Percentiles rank a stretch among this genome's conserved stretches.
Evolutionary conservation across 2,329 filamentous ascomycete species (phyloP).

Genomic region (Aureobasidium sp.): DNA sequence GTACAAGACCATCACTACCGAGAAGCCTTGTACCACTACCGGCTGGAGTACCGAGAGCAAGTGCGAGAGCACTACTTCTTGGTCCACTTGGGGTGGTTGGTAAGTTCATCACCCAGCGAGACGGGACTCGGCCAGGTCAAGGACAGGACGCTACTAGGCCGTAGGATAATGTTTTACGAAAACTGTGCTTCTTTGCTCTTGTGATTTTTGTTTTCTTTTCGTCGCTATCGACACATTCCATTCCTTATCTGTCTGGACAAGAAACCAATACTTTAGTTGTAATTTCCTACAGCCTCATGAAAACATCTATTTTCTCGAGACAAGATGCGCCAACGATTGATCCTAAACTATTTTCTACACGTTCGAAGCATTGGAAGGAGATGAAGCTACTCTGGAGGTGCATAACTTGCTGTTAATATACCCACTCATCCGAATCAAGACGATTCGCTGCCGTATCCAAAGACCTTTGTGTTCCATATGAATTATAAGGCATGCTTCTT

Average conservation of each 20-base stretch:
- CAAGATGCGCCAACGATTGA: no score
- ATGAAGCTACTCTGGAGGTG: no score
- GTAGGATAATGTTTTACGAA: neutral
- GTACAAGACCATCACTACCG: slow-evolving; percentile 10
- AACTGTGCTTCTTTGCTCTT: neutral
- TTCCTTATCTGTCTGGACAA: neutral
- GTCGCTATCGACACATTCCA: no score
- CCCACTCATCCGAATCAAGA: no score
- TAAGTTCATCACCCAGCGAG: neutral
- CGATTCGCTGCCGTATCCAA: no score
- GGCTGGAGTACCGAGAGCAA: neutral
- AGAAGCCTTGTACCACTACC: slow-evolving; percentile 1
- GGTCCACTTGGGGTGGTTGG: slow-evolving; percentile 9
- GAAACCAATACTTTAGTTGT: neutral
- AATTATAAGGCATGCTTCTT: no score
- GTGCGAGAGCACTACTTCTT: slow-evolving; percentile 5
- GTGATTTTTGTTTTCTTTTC: neutral
- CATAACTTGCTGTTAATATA: no score
- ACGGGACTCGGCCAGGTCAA: no score
- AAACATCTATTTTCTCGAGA: neutral
- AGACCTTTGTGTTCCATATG: no score
- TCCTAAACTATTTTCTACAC: no score
- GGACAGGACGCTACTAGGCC: neutral
- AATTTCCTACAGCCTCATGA: neutral
- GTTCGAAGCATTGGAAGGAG: no score